Base-by-base conservation (phyloP, 495 filamentous ascomycete species). In the Xylaria longipes region DNA sequence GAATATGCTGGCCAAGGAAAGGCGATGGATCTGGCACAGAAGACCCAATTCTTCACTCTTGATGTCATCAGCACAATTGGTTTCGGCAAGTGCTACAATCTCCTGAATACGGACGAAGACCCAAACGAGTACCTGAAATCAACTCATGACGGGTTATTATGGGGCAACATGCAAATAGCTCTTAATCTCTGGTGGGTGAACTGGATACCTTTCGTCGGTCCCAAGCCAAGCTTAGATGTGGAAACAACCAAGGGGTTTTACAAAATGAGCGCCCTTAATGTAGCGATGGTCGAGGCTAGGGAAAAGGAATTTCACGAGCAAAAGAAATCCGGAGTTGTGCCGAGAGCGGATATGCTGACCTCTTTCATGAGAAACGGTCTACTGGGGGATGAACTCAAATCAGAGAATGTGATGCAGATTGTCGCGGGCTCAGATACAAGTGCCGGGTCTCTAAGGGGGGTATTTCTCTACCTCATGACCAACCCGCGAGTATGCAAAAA, bases 391-490 rank as follows among this genome's bases (percentile, higher is more conserved):
- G 75, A 84, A 25, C 75, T 77, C 15, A 75, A 79, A 12, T 62
- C 74, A 5, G 81, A 86, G 65, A 75, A 76, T 37, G 22, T 78
- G 0, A 48, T 80, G 12, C 77, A 80, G 68, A 70, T 81, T 61
- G 25, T 79, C 17, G 74, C 79, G 0, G 89, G 89, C 12, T 85
- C 86, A 6, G 89, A 91, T 69, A 89, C 89, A 17, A 88, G 87
- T 0, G 86, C 87, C 0, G 88, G 87, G 1, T 81, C 86, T 25
- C 83, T 91, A 72, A 84, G 86, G 54, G 82, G 81, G 2, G 79
- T 87, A 63, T 80, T 91, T 67, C 77, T 84, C 25, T 84, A 84
- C 71, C 74, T 90, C 20, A 75, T 90, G n/a, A 79, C 79, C 2
- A 81, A 86, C 69, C 77, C 78, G 2, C 64, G 69, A 0, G 78